Evolutionary conservation across 192 early-diverging fungal genomes (phyloP), one percentile per base, ranked within the genome.

Genomic region (Backusella tuberculispora): DNA sequence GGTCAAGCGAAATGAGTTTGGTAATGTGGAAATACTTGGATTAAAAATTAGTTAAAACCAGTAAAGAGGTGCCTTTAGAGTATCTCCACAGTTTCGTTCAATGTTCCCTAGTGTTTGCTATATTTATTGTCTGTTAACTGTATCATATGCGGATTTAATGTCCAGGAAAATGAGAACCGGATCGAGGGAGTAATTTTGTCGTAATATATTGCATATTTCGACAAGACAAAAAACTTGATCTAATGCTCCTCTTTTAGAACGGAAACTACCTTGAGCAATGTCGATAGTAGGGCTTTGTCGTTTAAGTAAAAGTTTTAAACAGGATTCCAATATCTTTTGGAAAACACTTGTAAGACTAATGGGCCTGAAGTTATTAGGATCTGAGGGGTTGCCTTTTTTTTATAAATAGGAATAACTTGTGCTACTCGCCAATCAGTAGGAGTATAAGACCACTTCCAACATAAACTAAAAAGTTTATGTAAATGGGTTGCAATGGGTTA

Each of bases 241-340:
- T 2, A 75, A 7, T 4, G 73, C 45, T 40, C 74, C 56, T 26
- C 78, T 41, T 24, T 45, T 15, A 15, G 78, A 45, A 5, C 73
- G 73, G 8, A 79, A 79, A 9, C 78, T 74, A 38, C 78, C 77
- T 56, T 78, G 77, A 5, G 73, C 77, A 14, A 67, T 24, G 38
- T 74, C 77, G 0, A 77, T 5, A 13, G 21, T 5, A 6, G 77
- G 77, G 0, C 45, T 40, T 46, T 0, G 9, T 5, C n/a, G 26
- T 12, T 0, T 74, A 13, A 0, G 15, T n/a, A n/a, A 5, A 6
- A 15, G 37, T 56, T 43, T 24, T 12, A 78, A 24, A 50, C 73
- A 78, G 0, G 19, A 24, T 60, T 78, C 77, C 0, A 74, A 53
- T 3, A 45, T 1, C 64, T 78, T 78, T 3, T 72, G 72, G 0